Base-by-base conservation (phyloP, 2,329 filamentous ascomycete species). In the Aspergillus sp. region DNA sequence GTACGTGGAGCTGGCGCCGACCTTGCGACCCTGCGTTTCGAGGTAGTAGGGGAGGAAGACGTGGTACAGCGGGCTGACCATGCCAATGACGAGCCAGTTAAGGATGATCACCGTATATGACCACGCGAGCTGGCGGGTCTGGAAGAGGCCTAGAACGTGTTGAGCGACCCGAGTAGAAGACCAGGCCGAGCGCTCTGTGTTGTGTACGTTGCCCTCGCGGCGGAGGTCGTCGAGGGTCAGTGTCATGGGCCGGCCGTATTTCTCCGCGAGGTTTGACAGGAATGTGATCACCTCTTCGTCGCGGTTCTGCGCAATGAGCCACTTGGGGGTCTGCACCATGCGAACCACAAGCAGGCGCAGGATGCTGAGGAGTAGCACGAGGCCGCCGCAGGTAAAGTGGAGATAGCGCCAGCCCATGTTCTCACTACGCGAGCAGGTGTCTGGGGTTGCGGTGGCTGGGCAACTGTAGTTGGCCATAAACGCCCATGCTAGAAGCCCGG, bases 51-150 rank as follows among this genome's bases (percentile, higher is more conserved):
- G 92, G 22, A 96, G 82, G 77, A 96, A 96, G 54, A 91, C 90
- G 76, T 94, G 95, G 84, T 94, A 96, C 5, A 96, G 85, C 0
- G 91, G 91, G 70, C 93, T 96, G 1, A 89, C 92, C 86, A 96
- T 91, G 57, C 92, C 92, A 67, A 96, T 93, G 13, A 87, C 88
- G 0, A 89, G 84, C 92, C 92, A 96, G 73, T 87, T 88, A 76
- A 93, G 90, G 90, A 90, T 93, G 53, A 94, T 74, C 1, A 86
- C 74, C n/a, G 74, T 66, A 22, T 83, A 66, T 71, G 63, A 31
- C 7, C 55, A 49, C 1, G 48, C 55, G 53, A 53, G 46, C 11
- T 30, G 51, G 17, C n/a, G 30, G 1, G 30, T 54, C n/a, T 30
- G 46, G 34, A 41, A 62, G 8, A 52, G 56, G 60, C 41, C 57